phyloP scores from a whole-genome alignment of 2,329 filamentous ascomycete species.

The Venturia aucupariae region DNA sequence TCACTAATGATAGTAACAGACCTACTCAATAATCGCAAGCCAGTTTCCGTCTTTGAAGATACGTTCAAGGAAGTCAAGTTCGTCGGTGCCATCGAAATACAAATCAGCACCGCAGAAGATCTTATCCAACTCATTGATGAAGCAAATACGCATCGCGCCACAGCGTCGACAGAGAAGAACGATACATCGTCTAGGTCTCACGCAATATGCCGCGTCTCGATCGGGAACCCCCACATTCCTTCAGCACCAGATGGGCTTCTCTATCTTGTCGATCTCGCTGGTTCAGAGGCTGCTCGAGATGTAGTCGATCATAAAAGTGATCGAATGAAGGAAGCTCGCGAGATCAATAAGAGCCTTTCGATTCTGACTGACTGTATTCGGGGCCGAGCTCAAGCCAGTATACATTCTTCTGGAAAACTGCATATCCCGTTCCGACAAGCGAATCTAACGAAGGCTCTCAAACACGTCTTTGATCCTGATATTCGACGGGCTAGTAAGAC shows the following conservation, averaged over 20 bases:
- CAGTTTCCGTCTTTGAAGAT: conserved; percentile 39
- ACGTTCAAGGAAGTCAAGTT: conserved; percentile 26
- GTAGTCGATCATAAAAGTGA: conserved; percentile 81
- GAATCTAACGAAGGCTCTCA: conserved; percentile 5
- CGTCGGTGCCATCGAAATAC: background rate
- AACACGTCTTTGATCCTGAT: conserved; percentile 10
- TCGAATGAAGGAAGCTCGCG: conserved; percentile 85
- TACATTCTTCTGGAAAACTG: background rate
- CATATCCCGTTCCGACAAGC: conserved; percentile 9
- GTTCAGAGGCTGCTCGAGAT: conserved; percentile 64
- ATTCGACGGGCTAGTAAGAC: background rate
- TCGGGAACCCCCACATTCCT: conserved; percentile 64
- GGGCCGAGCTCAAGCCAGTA: background rate
- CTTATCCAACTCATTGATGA: background rate
- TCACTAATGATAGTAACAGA: conserved; percentile 69
- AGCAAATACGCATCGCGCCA: conserved; percentile 70
- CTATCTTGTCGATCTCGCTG: conserved; percentile 91
- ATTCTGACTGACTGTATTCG: conserved; percentile 6
- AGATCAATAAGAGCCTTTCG: conserved; percentile 82
- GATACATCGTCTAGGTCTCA: conserved; percentile 73
- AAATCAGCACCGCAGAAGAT: background rate
- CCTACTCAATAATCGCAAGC: conserved; percentile 40
- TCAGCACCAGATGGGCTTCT: conserved; percentile 86
- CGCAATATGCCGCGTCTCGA: conserved; percentile 91
- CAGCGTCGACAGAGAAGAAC: conserved; percentile 93